Percentiles rank a stretch among this genome's conserved stretches.
Conservation (phyloP, 352 stramenopile genomes). For the Pythium angustatum region DNA sequence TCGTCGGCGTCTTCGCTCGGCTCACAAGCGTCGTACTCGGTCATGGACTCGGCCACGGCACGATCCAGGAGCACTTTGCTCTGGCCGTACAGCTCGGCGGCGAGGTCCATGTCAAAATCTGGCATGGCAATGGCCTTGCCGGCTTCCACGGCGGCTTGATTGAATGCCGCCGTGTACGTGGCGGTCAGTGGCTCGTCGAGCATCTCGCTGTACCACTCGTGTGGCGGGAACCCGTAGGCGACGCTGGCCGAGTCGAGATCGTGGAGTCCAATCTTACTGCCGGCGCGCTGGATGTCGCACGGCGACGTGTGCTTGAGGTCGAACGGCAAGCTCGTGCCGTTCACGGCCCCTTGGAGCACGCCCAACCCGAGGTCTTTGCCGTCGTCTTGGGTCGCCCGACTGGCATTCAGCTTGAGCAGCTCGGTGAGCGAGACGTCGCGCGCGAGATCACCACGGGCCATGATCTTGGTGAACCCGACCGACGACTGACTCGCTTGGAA, state of each 20-base stretch:
- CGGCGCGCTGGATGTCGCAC: constrained; percentile 20
- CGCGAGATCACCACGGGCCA: constrained; percentile 38
- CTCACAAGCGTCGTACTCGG: constrained; percentile 2
- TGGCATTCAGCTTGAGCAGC: constrained; percentile 21
- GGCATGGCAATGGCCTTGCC: not conserved
- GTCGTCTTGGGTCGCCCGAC: not conserved
- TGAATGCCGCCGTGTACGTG: constrained; percentile 3
- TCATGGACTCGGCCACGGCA: constrained; percentile 11
- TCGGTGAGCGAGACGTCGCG: constrained; percentile 35
- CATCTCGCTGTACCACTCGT: constrained; percentile 49
- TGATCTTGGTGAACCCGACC: constrained; percentile 45
- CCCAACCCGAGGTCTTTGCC: not conserved
- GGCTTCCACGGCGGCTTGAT: not conserved
- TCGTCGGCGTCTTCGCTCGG: not conserved
- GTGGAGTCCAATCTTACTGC: constrained; percentile 38
- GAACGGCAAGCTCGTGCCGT: constrained; percentile 35
- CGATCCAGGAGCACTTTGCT: constrained; percentile 12
- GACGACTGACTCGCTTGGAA: constrained; percentile 49
- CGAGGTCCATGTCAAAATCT: constrained; percentile 14
- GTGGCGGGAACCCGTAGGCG: constrained; percentile 43
- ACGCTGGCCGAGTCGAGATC: constrained; percentile 39
- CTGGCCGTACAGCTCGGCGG: constrained; percentile 5
- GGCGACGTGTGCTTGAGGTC: constrained; percentile 35
- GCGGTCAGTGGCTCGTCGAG: constrained; percentile 14
- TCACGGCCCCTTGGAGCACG: constrained; percentile 43